Evolutionary conservation across 768 basidiomycete species (phyloP), one percentile per base, ranked within the genome.

Genomic region (Boletus huronensis): DNA sequence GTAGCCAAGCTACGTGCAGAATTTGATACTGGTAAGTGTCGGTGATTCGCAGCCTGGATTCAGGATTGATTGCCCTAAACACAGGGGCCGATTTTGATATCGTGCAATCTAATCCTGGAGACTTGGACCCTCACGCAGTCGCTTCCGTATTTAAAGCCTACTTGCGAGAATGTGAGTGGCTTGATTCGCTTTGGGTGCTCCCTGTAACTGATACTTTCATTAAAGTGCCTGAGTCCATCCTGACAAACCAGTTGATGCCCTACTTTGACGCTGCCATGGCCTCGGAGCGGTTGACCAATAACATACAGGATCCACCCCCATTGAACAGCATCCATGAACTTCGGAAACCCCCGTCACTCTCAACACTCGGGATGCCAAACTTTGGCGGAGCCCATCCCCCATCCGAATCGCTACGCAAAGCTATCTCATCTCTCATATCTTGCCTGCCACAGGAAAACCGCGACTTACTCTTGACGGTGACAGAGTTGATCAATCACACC

Each of bases 61-160:
- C 11, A 17, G 38, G n/a, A 49, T 17, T 52, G 46, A 71, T 26
- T 32, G 17, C 23, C 31, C 23, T 48, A 25, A 53, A 67, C 36
- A 38, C 63, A 87, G 92, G 93, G 53, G 88, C 87, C 48, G 95
- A 98, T 72, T 92, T 87, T 63, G 87, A 93, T 65, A 81, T 98
- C 74, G 72, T 78, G 38, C 81, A 82, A 57, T 88, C 85, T 58
- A 80, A 81, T 47, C 93, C 93, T 25, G 84, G 88, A 8, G 93
- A 98, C 64, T 73, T 98, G 34, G 95, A 98, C 66, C 95, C 95
- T 44, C 93, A 98, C 69, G 91, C 93, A 1, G 94, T 98, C 7
- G 86, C 94, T 19, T 90, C 91, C 25, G 75, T 96, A 29, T 97
- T 96, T 75, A 97, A 96, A 70, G 87, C 91, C 1, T 98, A 85